Percentiles rank a stretch among this genome's conserved stretches.
Evolutionary conservation across 169 alveolate genomes (phyloP).

Genomic region (Eimeria tenella): DNA sequence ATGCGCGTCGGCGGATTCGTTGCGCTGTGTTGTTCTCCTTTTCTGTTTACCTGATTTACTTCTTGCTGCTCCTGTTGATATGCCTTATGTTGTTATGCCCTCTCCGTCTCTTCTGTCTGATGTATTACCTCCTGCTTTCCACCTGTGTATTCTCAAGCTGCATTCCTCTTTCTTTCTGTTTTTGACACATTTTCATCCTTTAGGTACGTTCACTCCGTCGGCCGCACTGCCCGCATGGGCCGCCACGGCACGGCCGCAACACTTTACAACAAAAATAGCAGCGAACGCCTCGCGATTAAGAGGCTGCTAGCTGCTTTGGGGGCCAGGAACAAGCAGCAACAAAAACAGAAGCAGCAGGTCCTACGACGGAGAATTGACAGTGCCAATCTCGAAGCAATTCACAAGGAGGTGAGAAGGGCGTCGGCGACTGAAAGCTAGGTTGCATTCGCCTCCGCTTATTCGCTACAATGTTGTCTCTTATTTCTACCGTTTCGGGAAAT

Average conservation of each 20-base stretch:
- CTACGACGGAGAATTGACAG: constrained; percentile 37
- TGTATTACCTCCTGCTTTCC: neutral
- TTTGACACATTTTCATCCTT: neutral
- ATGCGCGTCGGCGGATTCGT: too few relatives aligned
- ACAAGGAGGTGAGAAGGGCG: constrained; percentile 14
- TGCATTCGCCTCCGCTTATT: neutral
- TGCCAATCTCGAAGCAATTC: neutral
- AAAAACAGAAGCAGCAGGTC: constrained; percentile 4
- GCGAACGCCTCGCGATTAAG: constrained; percentile 22
- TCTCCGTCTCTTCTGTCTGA: neutral
- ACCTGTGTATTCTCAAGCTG: neutral
- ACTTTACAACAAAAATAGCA: constrained; percentile 2
- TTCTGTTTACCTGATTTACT: too few relatives aligned
- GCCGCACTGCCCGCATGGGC: constrained; percentile 95
- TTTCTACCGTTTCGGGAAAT: neutral
- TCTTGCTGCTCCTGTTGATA: too few relatives aligned
- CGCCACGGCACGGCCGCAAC: constrained; percentile 86
- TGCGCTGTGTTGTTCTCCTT: too few relatives aligned
- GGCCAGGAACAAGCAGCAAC: neutral
- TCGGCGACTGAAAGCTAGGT: neutral
- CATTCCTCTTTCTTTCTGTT: too few relatives aligned
- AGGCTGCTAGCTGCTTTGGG: constrained; percentile 13
- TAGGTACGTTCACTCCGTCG: constrained; percentile 93
- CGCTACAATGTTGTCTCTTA: neutral
- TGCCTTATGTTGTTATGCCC: too few relatives aligned